phyloP scores from a whole-genome alignment of 352 stramenopile species.

The Pythium dissotocum region DNA sequence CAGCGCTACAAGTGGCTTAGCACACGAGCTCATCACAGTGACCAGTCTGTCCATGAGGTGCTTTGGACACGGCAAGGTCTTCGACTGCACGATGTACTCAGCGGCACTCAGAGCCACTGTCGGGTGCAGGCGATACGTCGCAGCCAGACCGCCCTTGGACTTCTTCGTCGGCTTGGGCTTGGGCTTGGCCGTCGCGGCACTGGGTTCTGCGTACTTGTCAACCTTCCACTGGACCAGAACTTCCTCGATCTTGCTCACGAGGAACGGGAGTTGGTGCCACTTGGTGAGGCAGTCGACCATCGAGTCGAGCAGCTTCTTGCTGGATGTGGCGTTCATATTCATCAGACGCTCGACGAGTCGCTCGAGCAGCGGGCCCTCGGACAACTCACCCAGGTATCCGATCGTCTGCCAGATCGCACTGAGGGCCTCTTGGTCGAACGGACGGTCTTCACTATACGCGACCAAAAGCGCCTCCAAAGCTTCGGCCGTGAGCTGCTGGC shows the following conservation, averaged over 20 bases:
- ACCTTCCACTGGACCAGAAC: constrained; percentile 62
- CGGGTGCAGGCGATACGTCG: constrained; percentile 44
- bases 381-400: constrained; percentile 65
- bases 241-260: constrained; percentile 59
- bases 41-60: constrained; percentile 51
- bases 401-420: constrained; percentile 77
- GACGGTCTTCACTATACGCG: constrained; percentile 61
- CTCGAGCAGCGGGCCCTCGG: constrained; percentile 58
- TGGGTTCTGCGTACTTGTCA: constrained; percentile 37
- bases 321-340: constrained; percentile 71
- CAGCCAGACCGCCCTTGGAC: constrained; percentile 20
- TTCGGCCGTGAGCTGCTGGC: constrained; percentile 61
- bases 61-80: constrained; percentile 47
- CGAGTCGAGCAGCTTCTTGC: constrained; percentile 70
- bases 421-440: constrained; percentile 67
- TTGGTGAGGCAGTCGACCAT: constrained; percentile 79
- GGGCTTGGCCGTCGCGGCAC: neutral
- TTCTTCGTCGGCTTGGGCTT: constrained; percentile 40
- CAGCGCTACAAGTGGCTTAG: constrained; percentile 48
- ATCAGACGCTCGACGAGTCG: constrained; percentile 66
- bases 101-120: constrained; percentile 61
- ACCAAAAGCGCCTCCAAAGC: constrained; percentile 62
- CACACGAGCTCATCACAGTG: constrained; percentile 39
- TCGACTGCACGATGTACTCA: constrained; percentile 65
- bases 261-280: constrained; percentile 71